These are phyloP conservation scores for Radiomyces spectabilis DNA, from an alignment of 192 early-diverging fungal species.

Conservation along the genomic window DNA sequence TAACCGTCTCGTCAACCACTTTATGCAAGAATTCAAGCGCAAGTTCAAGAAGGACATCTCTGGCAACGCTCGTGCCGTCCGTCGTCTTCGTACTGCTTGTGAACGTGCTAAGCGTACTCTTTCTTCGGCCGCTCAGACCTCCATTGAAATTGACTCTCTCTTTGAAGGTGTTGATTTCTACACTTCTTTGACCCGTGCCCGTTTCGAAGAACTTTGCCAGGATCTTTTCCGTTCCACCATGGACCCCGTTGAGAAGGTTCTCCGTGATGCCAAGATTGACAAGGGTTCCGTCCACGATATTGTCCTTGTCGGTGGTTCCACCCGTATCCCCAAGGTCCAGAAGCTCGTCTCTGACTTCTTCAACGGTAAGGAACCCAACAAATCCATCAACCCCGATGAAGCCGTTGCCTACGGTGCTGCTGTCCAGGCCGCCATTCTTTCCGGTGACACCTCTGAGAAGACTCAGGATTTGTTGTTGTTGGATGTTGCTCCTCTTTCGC, in stretches of 20 bases:
- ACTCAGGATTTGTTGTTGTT: slow-evolving; percentile 91
- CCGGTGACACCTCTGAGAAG: slow-evolving; percentile 95
- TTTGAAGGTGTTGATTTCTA: slow-evolving; percentile 98
- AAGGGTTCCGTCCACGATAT: slow-evolving; percentile 91
- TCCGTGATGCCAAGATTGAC: slow-evolving; percentile 95
- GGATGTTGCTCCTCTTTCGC: slow-evolving; percentile 93
- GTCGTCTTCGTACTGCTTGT: slow-evolving; percentile 96
- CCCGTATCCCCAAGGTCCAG: slow-evolving; percentile 99
- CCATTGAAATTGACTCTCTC: slow-evolving; percentile 96
- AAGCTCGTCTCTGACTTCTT: slow-evolving; percentile 98
- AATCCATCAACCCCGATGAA: slow-evolving; percentile 99
- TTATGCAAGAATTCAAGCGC: slow-evolving; percentile 96
- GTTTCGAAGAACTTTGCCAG: slow-evolving; percentile 98
- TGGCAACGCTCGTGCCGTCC: slow-evolving; percentile 86
- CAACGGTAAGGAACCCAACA: slow-evolving; percentile 99
- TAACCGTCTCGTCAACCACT: slow-evolving; percentile 96
- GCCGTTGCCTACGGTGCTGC: slow-evolving; percentile 98
- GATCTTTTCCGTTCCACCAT: slow-evolving; percentile 96
- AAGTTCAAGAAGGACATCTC: slow-evolving; percentile 97
- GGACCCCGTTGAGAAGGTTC: slow-evolving; percentile 95
- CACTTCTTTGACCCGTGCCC: slow-evolving; percentile 97
- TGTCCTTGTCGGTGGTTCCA: slow-evolving; percentile 98
- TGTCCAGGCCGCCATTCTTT: slow-evolving; percentile 95
- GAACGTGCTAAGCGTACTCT: slow-evolving; percentile 98
- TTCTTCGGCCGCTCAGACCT: slow-evolving; percentile 91